Evolutionary conservation across 345 rosid genomes (phyloP), one percentile per base, ranked within the genome.

Genomic region (Eucalyptus melliodora): DNA sequence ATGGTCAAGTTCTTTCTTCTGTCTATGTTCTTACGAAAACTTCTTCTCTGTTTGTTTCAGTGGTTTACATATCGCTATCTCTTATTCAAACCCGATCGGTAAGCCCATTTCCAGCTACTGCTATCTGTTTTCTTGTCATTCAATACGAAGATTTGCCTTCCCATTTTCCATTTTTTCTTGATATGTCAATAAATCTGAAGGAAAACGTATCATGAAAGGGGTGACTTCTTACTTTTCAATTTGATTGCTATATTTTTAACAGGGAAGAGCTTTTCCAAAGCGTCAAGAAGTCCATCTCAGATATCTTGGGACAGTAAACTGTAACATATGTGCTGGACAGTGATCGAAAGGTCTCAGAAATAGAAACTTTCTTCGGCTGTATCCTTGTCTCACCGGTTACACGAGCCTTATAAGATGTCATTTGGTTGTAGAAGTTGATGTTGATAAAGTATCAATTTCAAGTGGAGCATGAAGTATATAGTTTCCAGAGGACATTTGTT

Each of bases 51-150:
- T 81, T 45, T 81, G 72, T 91, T 88, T 80, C 99, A 97, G 99
- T 96, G 99, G 98, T 97, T 97, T 90, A 88, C 92, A 87, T 97
- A 97, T 90, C 97, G 98, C 86, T 97, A 95, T 93, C 99, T 97
- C 90, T 90, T 97, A 92, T 96, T 95, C 96, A 96, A 95, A 92
- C 99, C 99, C 19, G 93, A 95, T 56, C 93, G 98, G 99, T 96
- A 89, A 91, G 94, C 90, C 85, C 47, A 85, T 55, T 30, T 89
- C 51, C 30, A 69, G 50, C 21, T 53, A n/a, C 59, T 23, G 8
- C 50, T 44, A 86, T 77, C 69, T 77, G 51, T 51, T 65, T 89
- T 86, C 26, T 87, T 87, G 87, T 44, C 88, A 30, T 12, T 87
- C 30, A 89, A 88, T 89, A 27, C 45, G 10, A 65, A 80, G 62